Percentiles rank a stretch among this genome's conserved stretches.
These are phyloP conservation scores for Lodderomyces oxycetoniae DNA, from an alignment of 1,139 yeast species.

Conservation along the genomic window DNA sequence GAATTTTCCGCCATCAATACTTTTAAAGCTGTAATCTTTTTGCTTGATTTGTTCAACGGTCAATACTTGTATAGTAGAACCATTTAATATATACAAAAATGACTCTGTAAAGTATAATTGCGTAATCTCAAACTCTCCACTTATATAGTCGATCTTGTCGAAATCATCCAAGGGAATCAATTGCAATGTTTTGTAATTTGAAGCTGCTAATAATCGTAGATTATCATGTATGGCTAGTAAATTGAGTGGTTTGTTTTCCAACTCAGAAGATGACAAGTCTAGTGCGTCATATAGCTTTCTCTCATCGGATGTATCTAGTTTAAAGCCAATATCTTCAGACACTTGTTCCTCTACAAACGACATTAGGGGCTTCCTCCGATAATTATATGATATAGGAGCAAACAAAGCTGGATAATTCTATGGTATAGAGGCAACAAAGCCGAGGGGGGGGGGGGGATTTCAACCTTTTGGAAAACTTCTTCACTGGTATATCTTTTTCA, in stretches of 20 bases:
- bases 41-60: constrained; percentile 7
- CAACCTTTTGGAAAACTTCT: too few species aligned
- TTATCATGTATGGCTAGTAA: constrained; percentile 29
- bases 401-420: too few species aligned
- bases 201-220: constrained; percentile 26
- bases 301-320: constrained; percentile 21
- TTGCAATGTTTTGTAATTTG: constrained; percentile 23
- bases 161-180: constrained; percentile 11
- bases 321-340: constrained; percentile 41
- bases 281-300: constrained; percentile 23
- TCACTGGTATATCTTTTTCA: too few species aligned
- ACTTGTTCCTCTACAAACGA: constrained; percentile 20
- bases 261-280: constrained; percentile 17
- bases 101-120: constrained; percentile 28
- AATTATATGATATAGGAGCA: too few species aligned
- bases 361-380: too few species aligned
- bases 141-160: constrained; percentile 8
- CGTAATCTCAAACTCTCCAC: constrained; percentile 13
- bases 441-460: too few species aligned
- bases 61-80: constrained; percentile 7
- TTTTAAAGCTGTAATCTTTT: constrained; percentile 8
- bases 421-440: too few species aligned
- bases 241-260: constrained; percentile 18
- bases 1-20: constrained; percentile 3
- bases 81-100: constrained; percentile 20